phyloP scores from a whole-genome alignment of 2,329 filamentous ascomycete genomes.

The Aschersonia sp. region DNA sequence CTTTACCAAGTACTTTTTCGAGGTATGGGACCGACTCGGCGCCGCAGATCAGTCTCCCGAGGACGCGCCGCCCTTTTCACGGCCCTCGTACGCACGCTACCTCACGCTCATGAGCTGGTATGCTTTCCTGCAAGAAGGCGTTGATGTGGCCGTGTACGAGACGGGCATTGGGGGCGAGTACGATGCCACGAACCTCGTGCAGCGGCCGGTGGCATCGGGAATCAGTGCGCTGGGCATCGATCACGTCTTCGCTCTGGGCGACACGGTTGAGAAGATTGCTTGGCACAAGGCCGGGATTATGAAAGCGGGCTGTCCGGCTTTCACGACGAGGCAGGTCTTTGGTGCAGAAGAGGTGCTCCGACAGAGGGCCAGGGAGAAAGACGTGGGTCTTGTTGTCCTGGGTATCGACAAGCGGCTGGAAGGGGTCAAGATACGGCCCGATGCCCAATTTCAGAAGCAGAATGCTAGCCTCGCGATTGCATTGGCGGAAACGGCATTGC shows the following conservation, averaged over 20 bases:
- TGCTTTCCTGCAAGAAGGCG: conserved; percentile 46
- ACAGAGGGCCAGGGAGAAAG: conserved; percentile 36
- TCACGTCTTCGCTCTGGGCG: conserved; percentile 47
- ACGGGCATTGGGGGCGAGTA: conserved; percentile 53
- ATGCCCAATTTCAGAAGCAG: conserved; percentile 41
- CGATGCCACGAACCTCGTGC: conserved; percentile 54
- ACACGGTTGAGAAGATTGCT: conserved; percentile 49
- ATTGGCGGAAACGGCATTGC: conserved; percentile 33
- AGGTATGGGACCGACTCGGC: conserved; percentile 46
- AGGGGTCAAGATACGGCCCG: conserved; percentile 31
- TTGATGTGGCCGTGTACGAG: conserved; percentile 51
- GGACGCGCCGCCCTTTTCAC: conserved; percentile 20
- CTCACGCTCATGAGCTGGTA: conserved; percentile 54
- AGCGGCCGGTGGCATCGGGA: conserved; percentile 39
- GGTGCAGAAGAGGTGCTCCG: conserved; percentile 29
- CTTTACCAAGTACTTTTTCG: conserved; percentile 53
- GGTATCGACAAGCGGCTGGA: conserved; percentile 29
- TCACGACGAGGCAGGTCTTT: conserved; percentile 38
- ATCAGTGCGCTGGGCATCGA: conserved; percentile 57
- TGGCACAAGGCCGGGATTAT: conserved; percentile 66
- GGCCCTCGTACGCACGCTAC: conserved; percentile 45
- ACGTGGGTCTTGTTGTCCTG: conserved; percentile 30
- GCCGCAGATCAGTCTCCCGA: conserved; percentile 17
- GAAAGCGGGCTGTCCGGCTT: conserved; percentile 42
- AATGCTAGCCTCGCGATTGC: conserved; percentile 40